phyloP scores from a whole-genome alignment of 495 filamentous ascomycete genomes.

The Annulohypoxylon stygium region DNA sequence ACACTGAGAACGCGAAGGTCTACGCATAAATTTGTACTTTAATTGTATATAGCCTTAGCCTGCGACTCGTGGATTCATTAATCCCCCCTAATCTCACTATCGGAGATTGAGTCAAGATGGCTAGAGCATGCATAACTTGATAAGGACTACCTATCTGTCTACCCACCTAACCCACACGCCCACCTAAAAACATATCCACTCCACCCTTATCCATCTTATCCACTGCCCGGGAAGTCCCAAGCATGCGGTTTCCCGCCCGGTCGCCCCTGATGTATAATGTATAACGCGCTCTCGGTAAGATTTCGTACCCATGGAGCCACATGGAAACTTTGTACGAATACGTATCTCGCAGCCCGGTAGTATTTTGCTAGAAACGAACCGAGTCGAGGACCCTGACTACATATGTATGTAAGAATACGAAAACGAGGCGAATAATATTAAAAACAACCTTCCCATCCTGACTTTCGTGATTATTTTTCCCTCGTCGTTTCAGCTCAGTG shows the following conservation, averaged over 20 bases:
- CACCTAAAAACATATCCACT: not conserved
- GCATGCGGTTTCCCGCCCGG: slow-evolving; percentile 10
- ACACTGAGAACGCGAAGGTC: not conserved
- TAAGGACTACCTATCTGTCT: not conserved
- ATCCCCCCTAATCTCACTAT: slow-evolving; percentile 22
- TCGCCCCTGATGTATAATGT: slow-evolving; percentile 19
- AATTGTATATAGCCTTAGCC: not conserved
- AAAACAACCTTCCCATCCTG: slow-evolving; percentile 36
- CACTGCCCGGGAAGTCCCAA: slow-evolving; percentile 21
- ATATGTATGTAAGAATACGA: slow-evolving; percentile 42
- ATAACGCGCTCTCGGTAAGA: slow-evolving; percentile 24
- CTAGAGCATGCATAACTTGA: slow-evolving; percentile 13
- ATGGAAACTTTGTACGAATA: slow-evolving; percentile 37
- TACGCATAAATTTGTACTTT: not conserved
- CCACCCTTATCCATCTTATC: slow-evolving; percentile 2
- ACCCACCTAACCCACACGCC: not conserved
- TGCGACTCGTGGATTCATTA: slow-evolving; percentile 1
- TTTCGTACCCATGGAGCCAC: slow-evolving; percentile 39
- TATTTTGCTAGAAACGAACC: slow-evolving; percentile 8
- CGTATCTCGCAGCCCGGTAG: slow-evolving; percentile 9
- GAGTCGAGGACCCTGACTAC: slow-evolving; percentile 25
- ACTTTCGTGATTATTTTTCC: slow-evolving; percentile 11
- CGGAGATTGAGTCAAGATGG: slow-evolving; percentile 25
- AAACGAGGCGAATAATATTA: slow-evolving; percentile 46
- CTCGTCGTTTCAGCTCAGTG: slow-evolving; percentile 24